Conservation (phyloP, 768 basidiomycete genomes). For the Mycena sanguinolenta region DNA sequence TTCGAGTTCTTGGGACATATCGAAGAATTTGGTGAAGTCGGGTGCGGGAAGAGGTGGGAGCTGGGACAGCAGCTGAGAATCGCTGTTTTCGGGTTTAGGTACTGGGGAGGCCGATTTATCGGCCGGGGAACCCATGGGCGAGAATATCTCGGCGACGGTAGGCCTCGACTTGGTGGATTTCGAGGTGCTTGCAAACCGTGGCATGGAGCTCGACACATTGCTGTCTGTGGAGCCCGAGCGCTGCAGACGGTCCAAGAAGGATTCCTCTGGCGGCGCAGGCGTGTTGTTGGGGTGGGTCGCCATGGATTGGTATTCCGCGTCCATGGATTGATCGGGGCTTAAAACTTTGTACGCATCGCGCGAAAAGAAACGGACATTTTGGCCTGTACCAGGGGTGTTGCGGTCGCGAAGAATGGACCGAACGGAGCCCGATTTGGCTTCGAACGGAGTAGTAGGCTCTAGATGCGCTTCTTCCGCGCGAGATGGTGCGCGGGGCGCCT, state of each 20-base stretch:
- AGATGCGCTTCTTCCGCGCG: conserved; percentile 35
- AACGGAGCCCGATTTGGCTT: conserved; percentile 64
- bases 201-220: conserved; percentile 44
- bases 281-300: conserved; percentile 44
- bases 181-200: conserved; percentile 48
- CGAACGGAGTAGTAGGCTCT: conserved; percentile 52
- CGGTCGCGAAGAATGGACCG: conserved; percentile 81
- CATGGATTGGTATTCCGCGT: conserved; percentile 52
- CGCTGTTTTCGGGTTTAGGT: conserved; percentile 36
- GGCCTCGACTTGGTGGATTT: conserved; percentile 56
- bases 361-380: conserved; percentile 84
- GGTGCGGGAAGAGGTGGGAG: conserved; percentile 58
- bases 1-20: conserved; percentile 66
- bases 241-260: conserved; percentile 50
- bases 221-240: conserved; percentile 43
- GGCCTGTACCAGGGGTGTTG: conserved; percentile 82
- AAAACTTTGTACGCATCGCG: conserved; percentile 75
- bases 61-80: conserved; percentile 26
- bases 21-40: conserved; percentile 67
- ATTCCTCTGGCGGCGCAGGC: conserved; percentile 34
- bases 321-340: conserved; percentile 72
- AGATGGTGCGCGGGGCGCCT: conserved; percentile 33
- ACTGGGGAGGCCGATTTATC: conserved; percentile 45
- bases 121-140: conserved; percentile 47
- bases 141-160: conserved; percentile 65